Evolutionary conservation across 768 basidiomycete species (phyloP).

Genomic region (Rhodosporidiobolus sp.): DNA sequence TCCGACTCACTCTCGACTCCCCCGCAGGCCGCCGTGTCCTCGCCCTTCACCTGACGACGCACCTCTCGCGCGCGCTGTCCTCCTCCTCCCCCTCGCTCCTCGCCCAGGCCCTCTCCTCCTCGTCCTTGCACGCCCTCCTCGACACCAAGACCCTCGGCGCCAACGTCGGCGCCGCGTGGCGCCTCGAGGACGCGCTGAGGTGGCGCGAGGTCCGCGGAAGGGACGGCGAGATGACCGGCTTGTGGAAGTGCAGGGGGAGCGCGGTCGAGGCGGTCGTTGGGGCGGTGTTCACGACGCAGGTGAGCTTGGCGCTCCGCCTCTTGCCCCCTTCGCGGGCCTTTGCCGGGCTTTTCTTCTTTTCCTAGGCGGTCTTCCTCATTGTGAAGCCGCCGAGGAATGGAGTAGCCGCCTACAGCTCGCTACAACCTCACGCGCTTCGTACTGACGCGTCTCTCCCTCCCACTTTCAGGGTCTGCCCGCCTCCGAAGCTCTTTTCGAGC

Average conservation of each 20-base stretch:
- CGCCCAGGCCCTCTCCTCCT: constrained; percentile 3
- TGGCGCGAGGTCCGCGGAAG: constrained; percentile 29
- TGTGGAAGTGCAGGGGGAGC: constrained; percentile 35
- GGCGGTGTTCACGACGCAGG: constrained; percentile 29
- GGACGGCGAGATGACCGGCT: constrained; percentile 25
- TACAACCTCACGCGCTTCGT: neutral
- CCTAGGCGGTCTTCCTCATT: too few relatives aligned
- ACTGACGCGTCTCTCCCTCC: neutral
- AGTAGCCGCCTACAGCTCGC: too few relatives aligned
- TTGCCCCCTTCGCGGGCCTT: neutral
- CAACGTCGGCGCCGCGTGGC: constrained; percentile 24
- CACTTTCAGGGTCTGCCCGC: constrained; percentile 33
- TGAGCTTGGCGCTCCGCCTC: too few relatives aligned
- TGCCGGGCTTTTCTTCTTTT: too few relatives aligned
- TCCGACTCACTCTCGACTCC: too few relatives aligned
- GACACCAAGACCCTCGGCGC: constrained; percentile 34
- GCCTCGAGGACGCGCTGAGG: constrained; percentile 21
- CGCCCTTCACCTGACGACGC: constrained; percentile 27
- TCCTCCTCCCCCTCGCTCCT: constrained; percentile 22
- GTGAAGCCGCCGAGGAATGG: too few relatives aligned
- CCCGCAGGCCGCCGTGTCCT: constrained; percentile 29
- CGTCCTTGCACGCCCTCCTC: constrained; percentile 20
- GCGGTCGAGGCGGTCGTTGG: constrained; percentile 31
- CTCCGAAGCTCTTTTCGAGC: constrained; percentile 16
- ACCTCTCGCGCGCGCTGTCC: constrained; percentile 23